These are phyloP conservation scores for Plasmodium vinckei DNA, from an alignment of 169 alveolate genomes.

Conservation along the genomic window DNA sequence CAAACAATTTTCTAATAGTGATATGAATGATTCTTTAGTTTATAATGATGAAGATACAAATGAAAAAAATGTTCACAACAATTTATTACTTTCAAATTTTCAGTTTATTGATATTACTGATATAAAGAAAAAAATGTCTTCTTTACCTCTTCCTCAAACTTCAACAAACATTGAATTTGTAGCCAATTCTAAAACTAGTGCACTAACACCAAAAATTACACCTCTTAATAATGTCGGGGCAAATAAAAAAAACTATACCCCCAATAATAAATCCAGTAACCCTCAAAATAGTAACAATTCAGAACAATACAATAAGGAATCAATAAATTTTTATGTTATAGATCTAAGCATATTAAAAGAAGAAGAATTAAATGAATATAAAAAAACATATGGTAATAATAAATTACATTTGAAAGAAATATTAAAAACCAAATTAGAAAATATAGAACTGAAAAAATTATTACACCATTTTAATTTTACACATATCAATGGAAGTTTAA, in stretches of 20 bases:
- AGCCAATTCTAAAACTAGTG: too few relatives aligned
- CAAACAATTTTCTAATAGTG: constrained; percentile 24
- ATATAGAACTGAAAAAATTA: constrained; percentile 25
- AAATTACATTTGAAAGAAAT: not conserved
- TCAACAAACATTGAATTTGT: too few relatives aligned
- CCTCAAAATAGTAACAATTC: too few relatives aligned
- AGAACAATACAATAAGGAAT: too few relatives aligned
- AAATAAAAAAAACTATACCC: too few relatives aligned
- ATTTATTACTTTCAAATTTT: constrained; percentile 38
- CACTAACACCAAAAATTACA: too few relatives aligned
- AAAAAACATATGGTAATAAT: not conserved
- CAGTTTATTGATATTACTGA: constrained; percentile 36
- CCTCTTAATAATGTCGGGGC: too few relatives aligned
- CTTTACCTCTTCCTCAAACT: not conserved
- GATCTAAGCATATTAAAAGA: constrained; percentile 37
- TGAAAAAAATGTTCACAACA: constrained; percentile 11
- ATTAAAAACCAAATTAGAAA: constrained; percentile 22
- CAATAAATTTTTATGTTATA: too few relatives aligned
- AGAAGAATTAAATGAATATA: constrained; percentile 18
- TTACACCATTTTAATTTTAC: constrained; percentile 17
- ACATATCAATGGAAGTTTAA: not conserved
- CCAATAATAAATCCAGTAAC: too few relatives aligned
- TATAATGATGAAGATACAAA: constrained; percentile 17
- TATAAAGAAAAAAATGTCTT: constrained; percentile 2
- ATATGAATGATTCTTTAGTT: not conserved